These are phyloP conservation scores for Pulveroboletus ravenelii DNA, from an alignment of 768 basidiomycete genomes.

Conservation along the genomic window DNA sequence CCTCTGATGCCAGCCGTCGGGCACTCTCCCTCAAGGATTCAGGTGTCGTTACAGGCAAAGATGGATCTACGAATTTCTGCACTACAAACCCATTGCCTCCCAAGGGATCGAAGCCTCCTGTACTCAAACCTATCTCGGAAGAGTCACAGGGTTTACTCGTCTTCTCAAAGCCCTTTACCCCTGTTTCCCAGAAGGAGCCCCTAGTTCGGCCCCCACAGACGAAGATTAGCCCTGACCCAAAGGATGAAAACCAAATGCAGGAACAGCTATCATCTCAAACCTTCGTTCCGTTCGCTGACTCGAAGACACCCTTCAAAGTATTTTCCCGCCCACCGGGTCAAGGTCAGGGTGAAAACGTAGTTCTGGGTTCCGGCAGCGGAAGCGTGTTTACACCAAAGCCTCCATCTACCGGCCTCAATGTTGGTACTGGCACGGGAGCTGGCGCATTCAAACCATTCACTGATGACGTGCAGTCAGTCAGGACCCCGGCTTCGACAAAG, in stretches of 20 bases:
- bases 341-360: conserved; percentile 38
- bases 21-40: conserved; percentile 53
- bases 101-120: conserved; percentile 18
- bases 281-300: conserved; percentile 40
- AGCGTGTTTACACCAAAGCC: conserved; percentile 45
- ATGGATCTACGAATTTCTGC: conserved; percentile 13
- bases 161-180: conserved; percentile 65
- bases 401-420: conserved; percentile 8
- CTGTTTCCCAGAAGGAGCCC: conserved; percentile 40
- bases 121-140: conserved; percentile 34
- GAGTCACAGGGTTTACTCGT: conserved; percentile 37
- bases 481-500: conserved; percentile 18
- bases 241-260: conserved; percentile 17
- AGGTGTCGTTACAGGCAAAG: conserved; percentile 12
- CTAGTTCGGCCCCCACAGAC: conserved; percentile 23
- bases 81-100: conserved; percentile 26
- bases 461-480: conserved; percentile 18
- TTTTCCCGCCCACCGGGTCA: conserved; percentile 59
- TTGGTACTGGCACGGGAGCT: conserved; percentile 1
- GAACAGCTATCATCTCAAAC: conserved; percentile 27
- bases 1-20: conserved; percentile 31
- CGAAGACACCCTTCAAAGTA: conserved; percentile 48
- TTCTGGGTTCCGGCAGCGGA: conserved; percentile 15
- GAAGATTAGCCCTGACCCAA: conserved; percentile 13
- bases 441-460: conserved; percentile 37